Conservation (phyloP, 1,284 basidiomycete species). For the Ceratobasidium sp. region DNA sequence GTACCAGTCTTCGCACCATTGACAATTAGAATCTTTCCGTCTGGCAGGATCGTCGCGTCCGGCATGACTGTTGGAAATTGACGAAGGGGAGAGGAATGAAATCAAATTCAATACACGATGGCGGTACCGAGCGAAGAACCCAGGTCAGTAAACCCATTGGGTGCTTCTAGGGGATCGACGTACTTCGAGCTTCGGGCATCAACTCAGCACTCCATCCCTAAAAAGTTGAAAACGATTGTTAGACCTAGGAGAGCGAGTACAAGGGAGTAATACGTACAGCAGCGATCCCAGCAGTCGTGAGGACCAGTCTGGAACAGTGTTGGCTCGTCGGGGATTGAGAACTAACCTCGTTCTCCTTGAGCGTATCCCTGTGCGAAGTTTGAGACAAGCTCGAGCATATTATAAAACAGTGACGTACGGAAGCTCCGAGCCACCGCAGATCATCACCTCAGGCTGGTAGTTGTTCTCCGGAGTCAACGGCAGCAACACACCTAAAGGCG, state of each 20-base stretch:
- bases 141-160: too few relatives aligned
- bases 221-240: neutral
- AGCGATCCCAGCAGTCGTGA: conserved; percentile 71
- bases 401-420: neutral
- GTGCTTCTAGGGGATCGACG: too few relatives aligned
- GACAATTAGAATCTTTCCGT: conserved; percentile 77
- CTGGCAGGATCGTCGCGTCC: conserved; percentile 81
- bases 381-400: conserved; percentile 47
- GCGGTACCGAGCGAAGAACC: too few relatives aligned
- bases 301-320: conserved; percentile 76
- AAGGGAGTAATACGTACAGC: neutral
- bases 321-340: conserved; percentile 50
- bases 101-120: neutral
- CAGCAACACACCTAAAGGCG: conserved; percentile 70
- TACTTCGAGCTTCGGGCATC: conserved; percentile 71
- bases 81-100: neutral
- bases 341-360: conserved; percentile 46
- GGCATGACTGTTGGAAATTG: conserved; percentile 64
- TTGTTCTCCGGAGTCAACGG: conserved; percentile 71
- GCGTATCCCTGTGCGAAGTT: conserved; percentile 49
- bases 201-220: conserved; percentile 77
- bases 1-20: conserved; percentile 81
- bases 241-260: too few relatives aligned
- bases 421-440: conserved; percentile 75
- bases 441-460: conserved; percentile 76